Conservation (phyloP, 1,284 basidiomycete species). For the Sporisorium iseilematis-ciliati region DNA sequence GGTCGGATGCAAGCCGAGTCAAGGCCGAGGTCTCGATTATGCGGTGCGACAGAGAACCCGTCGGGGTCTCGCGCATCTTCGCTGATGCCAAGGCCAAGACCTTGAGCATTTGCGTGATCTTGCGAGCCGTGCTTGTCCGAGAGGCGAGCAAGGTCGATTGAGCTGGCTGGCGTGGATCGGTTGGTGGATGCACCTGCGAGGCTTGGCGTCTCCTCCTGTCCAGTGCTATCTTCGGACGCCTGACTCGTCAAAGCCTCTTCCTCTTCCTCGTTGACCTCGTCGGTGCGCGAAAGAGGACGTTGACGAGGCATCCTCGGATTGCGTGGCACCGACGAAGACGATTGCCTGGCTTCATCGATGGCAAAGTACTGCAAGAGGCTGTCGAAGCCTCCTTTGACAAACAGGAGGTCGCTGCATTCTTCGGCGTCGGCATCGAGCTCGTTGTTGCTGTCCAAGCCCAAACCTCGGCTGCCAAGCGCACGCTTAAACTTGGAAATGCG, state of each 20-base stretch:
- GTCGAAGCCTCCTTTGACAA: constrained; percentile 57
- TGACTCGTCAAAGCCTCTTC: constrained; percentile 35
- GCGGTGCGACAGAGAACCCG: background rate
- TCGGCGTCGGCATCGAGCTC: constrained; percentile 61
- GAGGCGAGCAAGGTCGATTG: constrained; percentile 44
- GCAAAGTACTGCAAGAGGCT: constrained; percentile 56
- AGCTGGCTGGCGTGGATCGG: constrained; percentile 57
- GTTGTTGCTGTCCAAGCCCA: constrained; percentile 24
- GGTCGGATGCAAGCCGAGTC: constrained; percentile 24
- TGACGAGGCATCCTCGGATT: constrained; percentile 17
- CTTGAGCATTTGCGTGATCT: constrained; percentile 11
- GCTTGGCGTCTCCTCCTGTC: constrained; percentile 57
- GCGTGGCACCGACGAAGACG: constrained; percentile 15
- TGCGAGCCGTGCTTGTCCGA: constrained; percentile 20
- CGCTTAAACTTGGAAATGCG: constrained; percentile 83
- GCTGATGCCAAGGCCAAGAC: constrained; percentile 52
- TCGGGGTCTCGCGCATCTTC: background rate
- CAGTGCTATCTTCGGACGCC: constrained; percentile 45
- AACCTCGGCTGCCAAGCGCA: constrained; percentile 72
- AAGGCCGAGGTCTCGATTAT: constrained; percentile 16
- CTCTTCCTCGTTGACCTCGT: constrained; percentile 45
- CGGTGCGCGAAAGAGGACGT: constrained; percentile 30
- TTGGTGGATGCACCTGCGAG: constrained; percentile 51
- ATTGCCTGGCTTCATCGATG: constrained; percentile 26
- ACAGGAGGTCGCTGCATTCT: constrained; percentile 70